These are phyloP conservation scores for Rhizopus sp. DNA, from an alignment of 371 early-diverging fungal species.

Conservation along the genomic window DNA sequence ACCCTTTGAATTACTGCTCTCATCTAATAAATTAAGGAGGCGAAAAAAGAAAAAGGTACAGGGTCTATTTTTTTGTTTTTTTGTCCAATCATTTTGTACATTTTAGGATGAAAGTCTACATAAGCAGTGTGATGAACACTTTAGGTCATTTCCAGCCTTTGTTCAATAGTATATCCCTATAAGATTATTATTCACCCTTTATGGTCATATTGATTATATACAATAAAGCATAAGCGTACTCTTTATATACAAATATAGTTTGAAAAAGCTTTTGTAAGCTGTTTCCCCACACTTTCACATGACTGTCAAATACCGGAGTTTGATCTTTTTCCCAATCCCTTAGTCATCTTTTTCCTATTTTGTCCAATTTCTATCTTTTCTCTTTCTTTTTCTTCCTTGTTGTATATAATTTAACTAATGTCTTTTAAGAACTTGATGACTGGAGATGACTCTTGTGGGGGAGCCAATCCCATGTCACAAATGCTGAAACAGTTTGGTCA, in stretches of 20 bases:
- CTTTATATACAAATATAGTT: no score
- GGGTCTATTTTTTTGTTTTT: no score
- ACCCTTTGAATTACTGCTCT: conserved; percentile 45
- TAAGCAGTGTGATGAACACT: no score
- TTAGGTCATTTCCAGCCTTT: no score
- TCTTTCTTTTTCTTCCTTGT: neutral
- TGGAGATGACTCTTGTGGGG: conserved; percentile 58
- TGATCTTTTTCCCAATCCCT: neutral
- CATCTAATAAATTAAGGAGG: conserved; percentile 13
- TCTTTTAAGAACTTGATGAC: conserved; percentile 40
- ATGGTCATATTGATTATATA: no score
- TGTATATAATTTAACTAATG: neutral
- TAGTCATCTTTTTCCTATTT: neutral
- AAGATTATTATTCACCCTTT: no score
- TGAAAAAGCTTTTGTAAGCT: no score
- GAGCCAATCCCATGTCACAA: conserved; percentile 60
- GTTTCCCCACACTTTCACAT: neutral
- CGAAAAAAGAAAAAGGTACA: no score
- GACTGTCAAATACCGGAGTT: conserved; percentile 1
- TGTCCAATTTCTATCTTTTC: neutral
- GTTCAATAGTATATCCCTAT: no score
- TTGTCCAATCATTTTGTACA: no score
- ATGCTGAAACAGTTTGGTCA: conserved; percentile 59
- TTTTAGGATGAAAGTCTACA: no score
- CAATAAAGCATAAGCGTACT: no score